Percentiles rank a stretch among this genome's conserved stretches.
Conservation (phyloP, 75 land plant genomes). For the Pinus tabuliformis region DNA sequence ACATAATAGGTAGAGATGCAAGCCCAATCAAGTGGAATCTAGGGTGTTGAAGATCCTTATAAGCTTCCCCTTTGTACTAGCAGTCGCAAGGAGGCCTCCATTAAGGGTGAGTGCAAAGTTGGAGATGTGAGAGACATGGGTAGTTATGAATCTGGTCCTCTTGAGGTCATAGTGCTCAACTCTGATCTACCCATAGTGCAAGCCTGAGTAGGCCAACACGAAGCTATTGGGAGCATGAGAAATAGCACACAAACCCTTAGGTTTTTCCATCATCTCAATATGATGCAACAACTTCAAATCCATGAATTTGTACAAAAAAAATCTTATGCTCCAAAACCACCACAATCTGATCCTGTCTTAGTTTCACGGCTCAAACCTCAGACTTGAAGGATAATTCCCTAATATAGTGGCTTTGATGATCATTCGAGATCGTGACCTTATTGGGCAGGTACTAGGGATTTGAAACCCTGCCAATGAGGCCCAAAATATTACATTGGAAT, state of each 20-base stretch:
- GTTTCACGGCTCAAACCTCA: conserved; percentile 50
- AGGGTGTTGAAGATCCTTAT: conserved; percentile 66
- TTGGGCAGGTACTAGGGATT: conserved; percentile 68
- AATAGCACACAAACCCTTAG: conserved; percentile 69
- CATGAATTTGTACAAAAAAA: conserved; percentile 67
- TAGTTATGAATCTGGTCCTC: conserved; percentile 47
- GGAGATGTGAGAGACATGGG: conserved; percentile 60
- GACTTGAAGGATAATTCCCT: conserved; percentile 82
- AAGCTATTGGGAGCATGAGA: conserved; percentile 48
- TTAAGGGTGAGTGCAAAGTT: conserved; percentile 55
- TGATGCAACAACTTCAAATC: conserved; percentile 75
- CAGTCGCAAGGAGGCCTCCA: conserved; percentile 70
- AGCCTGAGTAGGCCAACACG: conserved; percentile 77
- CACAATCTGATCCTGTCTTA: conserved; percentile 67
- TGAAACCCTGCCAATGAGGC: conserved; percentile 64
- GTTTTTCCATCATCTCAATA: conserved; percentile 79
- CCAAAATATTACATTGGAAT: conserved; percentile 67
- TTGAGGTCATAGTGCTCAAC: conserved; percentile 64
- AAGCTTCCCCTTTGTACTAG: conserved; percentile 82
- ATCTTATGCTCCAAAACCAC: conserved; percentile 85
- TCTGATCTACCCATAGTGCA: conserved; percentile 70
- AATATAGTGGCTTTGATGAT: conserved; percentile 73
- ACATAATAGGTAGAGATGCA: neutral
- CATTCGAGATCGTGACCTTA: conserved; percentile 88
- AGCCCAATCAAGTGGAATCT: conserved; percentile 45